A percentile compares a stretch with the other conserved stretches of the same genome.
These are phyloP conservation scores for Aspergillus sp. DNA, from an alignment of 2,329 filamentous ascomycete genomes.

Conservation along the genomic window DNA sequence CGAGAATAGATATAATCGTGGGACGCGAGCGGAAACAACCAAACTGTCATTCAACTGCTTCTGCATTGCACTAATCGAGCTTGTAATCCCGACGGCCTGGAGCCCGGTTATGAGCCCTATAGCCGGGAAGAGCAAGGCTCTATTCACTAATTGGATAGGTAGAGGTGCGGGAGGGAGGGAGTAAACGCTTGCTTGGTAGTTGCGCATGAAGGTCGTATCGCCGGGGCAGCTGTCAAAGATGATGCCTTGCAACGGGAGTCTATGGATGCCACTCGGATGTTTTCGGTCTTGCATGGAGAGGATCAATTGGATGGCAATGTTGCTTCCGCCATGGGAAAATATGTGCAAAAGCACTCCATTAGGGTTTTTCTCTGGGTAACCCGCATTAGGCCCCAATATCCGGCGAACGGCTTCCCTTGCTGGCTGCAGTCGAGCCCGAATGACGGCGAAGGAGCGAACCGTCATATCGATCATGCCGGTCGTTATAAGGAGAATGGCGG, in stretches of 20 bases:
- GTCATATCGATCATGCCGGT: conserved; percentile 19
- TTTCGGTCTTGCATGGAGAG: conserved; percentile 18
- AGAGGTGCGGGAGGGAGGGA: conserved; percentile 5
- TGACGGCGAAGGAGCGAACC: conserved; percentile 15
- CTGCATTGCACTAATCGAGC: conserved; percentile 7
- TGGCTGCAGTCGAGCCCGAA: conserved; percentile 19
- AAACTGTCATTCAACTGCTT: conserved; percentile 9
- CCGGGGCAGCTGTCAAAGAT: conserved; percentile 25
- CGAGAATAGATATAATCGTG: conserved; percentile 14
- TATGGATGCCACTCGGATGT: conserved; percentile 5
- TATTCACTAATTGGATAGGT: neutral
- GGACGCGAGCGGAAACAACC: conserved; percentile 5
- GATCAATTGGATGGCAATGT: conserved; percentile 21
- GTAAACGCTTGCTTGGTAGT: conserved; percentile 15
- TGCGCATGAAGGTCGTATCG: conserved; percentile 16
- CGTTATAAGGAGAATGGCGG: conserved; percentile 24
- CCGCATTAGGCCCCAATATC: conserved; percentile 7
- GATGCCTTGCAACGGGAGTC: conserved; percentile 10
- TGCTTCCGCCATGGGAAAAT: conserved; percentile 25
- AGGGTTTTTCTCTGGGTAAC: neutral
- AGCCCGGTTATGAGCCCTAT: conserved; percentile 8
- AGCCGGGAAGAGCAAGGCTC: conserved; percentile 9
- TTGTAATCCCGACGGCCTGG: conserved; percentile 10
- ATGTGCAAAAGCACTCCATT: conserved; percentile 21
- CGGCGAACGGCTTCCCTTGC: conserved; percentile 19